Conservation (phyloP, 345 rosid species). For the Zanthoxylum bungeanum region DNA sequence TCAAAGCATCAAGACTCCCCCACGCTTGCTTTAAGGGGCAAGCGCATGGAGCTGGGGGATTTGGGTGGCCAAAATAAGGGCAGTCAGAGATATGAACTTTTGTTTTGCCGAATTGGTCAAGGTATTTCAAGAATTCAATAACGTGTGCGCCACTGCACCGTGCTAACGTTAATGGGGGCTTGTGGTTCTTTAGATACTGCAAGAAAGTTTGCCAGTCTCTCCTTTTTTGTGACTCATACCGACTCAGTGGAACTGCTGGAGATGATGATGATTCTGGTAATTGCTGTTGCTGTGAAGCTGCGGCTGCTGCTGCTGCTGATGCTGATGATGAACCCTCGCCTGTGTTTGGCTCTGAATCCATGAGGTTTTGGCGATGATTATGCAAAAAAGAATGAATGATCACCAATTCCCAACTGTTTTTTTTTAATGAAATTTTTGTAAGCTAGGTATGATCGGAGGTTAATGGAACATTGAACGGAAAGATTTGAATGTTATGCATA, state of each 20-base stretch:
- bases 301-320: neutral
- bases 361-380: no score
- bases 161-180: constrained; percentile 53
- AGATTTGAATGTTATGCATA: neutral
- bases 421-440: neutral
- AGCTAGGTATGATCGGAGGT: neutral
- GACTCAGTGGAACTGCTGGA: constrained; percentile 36
- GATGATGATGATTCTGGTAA: constrained; percentile 16
- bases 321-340: constrained; percentile 22
- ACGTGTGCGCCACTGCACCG: constrained; percentile 75
- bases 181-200: constrained; percentile 66
- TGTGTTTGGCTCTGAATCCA: constrained; percentile 35
- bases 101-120: constrained; percentile 74
- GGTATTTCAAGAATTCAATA: constrained; percentile 63
- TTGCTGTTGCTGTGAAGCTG: constrained; percentile 19
- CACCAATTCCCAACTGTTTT: constrained; percentile 7
- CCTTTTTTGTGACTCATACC: constrained; percentile 69
- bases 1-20: constrained; percentile 76
- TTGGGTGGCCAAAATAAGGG: constrained; percentile 59
- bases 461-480: neutral
- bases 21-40: constrained; percentile 75
- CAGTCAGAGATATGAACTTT: constrained; percentile 59
- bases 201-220: constrained; percentile 76
- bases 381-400: neutral
- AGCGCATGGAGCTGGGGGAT: constrained; percentile 60